Conservation (phyloP, 495 filamentous ascomycete species). For the Penicillium manginii region DNA sequence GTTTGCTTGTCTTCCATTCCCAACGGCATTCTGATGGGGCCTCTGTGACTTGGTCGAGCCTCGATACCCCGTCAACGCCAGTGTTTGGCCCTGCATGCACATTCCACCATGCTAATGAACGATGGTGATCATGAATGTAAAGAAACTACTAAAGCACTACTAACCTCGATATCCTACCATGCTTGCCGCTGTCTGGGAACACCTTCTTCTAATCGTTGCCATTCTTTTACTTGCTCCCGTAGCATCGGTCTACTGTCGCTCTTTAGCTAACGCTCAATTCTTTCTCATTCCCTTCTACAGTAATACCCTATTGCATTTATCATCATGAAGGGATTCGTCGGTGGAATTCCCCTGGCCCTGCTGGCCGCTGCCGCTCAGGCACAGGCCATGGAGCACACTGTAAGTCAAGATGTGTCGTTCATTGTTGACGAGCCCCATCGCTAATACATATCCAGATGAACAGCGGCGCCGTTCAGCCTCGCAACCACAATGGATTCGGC, state of each 20-base stretch:
- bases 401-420: constrained; percentile 1
- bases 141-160: constrained; percentile 31
- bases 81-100: constrained; percentile 10
- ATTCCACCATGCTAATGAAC: constrained; percentile 22
- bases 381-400: constrained; percentile 28
- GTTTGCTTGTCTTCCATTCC: constrained; percentile 26
- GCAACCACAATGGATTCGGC: constrained; percentile 5
- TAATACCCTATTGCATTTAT: constrained; percentile 17
- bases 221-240: constrained; percentile 27
- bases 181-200: constrained; percentile 7
- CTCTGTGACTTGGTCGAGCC: constrained; percentile 1
- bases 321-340: constrained; percentile 47
- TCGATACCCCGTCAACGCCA: neutral
- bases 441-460: constrained; percentile 10
- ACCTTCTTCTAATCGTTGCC: constrained; percentile 19
- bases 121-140: constrained; percentile 26
- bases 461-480: constrained; percentile 8
- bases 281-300: constrained; percentile 15
- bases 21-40: constrained; percentile 27
- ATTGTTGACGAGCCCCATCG: neutral
- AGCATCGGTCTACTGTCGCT: constrained; percentile 31
- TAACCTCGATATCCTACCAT: constrained; percentile 10
- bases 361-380: constrained; percentile 42
- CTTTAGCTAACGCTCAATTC: constrained; percentile 21
- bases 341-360: constrained; percentile 44